Evolutionary conservation across 805 yeast genomes (phyloP).

Genomic region (Pachysolen tannophilus): DNA sequence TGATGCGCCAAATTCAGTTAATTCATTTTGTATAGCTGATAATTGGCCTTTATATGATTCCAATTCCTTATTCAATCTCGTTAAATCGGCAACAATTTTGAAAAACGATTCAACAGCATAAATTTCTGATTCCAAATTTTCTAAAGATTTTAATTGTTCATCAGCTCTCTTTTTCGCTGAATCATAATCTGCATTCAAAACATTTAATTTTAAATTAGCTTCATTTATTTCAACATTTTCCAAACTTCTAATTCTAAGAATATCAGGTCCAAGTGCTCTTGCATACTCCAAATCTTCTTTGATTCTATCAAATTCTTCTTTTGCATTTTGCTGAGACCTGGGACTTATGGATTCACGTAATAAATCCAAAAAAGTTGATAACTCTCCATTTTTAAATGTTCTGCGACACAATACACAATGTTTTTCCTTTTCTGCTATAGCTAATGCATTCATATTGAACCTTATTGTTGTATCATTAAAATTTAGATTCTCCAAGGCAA

Average conservation of each 20-base stretch:
- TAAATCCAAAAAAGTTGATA: slow-evolving; percentile 13
- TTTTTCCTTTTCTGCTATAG: slow-evolving; percentile 46
- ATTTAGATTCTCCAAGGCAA: slow-evolving; percentile 57
- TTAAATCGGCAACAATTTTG: background rate
- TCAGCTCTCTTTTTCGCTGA: slow-evolving; percentile 16
- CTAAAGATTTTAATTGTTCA: slow-evolving; percentile 26
- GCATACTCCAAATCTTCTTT: slow-evolving; percentile 20
- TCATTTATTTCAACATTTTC: slow-evolving; percentile 2
- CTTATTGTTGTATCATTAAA: slow-evolving; percentile 60
- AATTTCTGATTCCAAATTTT: slow-evolving; percentile 20
- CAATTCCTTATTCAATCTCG: slow-evolving; percentile 3
- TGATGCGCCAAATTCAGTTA: slow-evolving; percentile 19
- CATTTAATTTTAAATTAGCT: background rate
- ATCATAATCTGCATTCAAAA: background rate
- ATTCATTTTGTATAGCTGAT: slow-evolving; percentile 22
- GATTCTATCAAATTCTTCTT: slow-evolving; percentile 16
- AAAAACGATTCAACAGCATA: background rate
- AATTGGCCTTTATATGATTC: slow-evolving; percentile 18
- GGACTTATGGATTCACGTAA: slow-evolving; percentile 17
- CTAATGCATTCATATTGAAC: slow-evolving; percentile 64
- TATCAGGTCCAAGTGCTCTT: slow-evolving; percentile 20
- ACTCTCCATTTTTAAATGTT: slow-evolving; percentile 37
- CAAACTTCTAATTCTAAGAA: slow-evolving; percentile 13
- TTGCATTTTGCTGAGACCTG: slow-evolving; percentile 13
- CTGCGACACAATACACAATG: slow-evolving; percentile 71